phyloP scores from a whole-genome alignment of 192 early-diverging fungal genomes.

The Backusella tarrabulga region DNA sequence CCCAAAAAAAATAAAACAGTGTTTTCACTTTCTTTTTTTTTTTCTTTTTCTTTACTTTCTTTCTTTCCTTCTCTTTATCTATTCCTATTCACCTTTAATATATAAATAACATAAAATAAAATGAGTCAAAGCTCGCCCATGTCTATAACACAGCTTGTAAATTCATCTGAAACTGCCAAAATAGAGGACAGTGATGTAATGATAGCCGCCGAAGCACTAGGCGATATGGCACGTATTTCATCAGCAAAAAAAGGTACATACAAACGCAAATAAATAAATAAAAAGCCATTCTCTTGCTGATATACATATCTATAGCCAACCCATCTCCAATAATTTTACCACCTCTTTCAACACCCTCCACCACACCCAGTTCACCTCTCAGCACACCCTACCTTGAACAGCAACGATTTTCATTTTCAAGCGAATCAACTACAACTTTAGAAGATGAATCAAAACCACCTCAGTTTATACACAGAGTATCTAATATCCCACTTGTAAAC shows the following conservation, averaged over 20 bases:
- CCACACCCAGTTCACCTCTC: constrained; percentile 13
- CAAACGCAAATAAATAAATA: too few species aligned
- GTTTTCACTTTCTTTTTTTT: background rate
- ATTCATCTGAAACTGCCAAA: background rate
- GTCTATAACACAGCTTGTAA: constrained; percentile 27
- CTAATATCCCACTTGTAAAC: constrained; percentile 68
- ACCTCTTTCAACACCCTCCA: background rate
- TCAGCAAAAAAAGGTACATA: background rate
- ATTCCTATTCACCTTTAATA: background rate
- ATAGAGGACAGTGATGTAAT: constrained; percentile 35
- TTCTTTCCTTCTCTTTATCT: background rate
- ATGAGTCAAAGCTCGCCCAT: constrained; percentile 12
- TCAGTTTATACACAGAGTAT: constrained; percentile 21
- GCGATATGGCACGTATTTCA: constrained; percentile 23
- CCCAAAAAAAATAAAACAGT: background rate
- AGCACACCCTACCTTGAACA: background rate
- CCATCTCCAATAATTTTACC: background rate
- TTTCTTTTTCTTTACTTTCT: background rate
- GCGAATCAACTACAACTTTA: constrained; percentile 6
- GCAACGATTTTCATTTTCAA: constrained; percentile 9
- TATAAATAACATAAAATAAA: background rate
- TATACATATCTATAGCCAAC: background rate
- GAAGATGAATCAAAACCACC: constrained; percentile 1
- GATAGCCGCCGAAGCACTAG: constrained; percentile 31
- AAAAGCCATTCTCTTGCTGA: too few species aligned